Conservation (phyloP, 2,329 filamentous ascomycete species). For the Capronia coronata region DNA sequence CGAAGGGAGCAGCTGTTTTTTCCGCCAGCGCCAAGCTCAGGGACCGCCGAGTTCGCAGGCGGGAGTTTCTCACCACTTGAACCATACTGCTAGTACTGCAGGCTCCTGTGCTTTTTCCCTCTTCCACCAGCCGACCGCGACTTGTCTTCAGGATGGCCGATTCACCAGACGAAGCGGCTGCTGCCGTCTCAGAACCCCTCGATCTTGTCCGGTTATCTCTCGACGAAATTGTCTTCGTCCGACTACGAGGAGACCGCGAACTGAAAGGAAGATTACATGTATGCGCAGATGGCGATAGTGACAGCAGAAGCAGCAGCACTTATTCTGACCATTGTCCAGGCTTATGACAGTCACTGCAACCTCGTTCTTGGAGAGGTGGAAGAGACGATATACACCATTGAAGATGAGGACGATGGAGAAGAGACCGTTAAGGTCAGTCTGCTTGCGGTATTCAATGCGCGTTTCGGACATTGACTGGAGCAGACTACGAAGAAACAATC, state of each 20-base stretch:
- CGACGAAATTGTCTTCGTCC: constrained; percentile 91
- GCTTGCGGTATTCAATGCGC: background rate
- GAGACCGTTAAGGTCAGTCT: constrained; percentile 61
- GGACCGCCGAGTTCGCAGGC: background rate
- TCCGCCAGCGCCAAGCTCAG: background rate
- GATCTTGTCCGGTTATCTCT: constrained; percentile 91
- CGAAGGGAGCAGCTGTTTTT: background rate
- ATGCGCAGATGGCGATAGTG: constrained; percentile 35
- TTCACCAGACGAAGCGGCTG: constrained; percentile 61
- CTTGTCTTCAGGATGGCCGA: constrained; percentile 62
- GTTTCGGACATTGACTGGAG: constrained; percentile 3
- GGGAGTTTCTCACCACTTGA: background rate
- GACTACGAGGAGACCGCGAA: constrained; percentile 90
- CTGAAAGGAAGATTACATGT: constrained; percentile 93
- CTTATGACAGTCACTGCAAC: constrained; percentile 98
- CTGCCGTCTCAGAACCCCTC: constrained; percentile 79
- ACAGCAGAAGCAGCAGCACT: background rate
- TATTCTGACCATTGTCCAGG: constrained; percentile 50
- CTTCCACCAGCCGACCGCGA: background rate
- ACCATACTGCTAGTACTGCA: too few species aligned
- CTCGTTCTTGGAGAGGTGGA: constrained; percentile 92
- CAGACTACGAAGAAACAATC: constrained; percentile 94
- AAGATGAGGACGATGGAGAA: constrained; percentile 76
- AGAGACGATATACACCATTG: constrained; percentile 90
- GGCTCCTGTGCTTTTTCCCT: background rate